Percentiles rank a stretch among this genome's conserved stretches.
These are phyloP conservation scores for Talaromyces albobiverticillius DNA, from an alignment of 2,329 filamentous ascomycete genomes.

Conservation along the genomic window DNA sequence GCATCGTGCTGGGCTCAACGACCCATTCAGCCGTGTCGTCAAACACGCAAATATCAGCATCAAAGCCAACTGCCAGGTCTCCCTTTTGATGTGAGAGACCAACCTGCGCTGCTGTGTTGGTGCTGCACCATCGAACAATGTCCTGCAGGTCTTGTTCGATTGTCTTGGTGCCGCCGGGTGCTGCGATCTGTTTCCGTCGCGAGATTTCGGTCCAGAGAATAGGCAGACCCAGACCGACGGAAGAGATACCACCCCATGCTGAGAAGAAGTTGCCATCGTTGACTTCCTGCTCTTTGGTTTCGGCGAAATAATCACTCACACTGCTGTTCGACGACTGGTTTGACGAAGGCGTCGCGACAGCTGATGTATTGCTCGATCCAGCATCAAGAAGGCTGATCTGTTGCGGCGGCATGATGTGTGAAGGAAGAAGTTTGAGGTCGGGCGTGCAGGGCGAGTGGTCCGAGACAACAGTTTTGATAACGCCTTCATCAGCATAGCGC, in stretches of 20 bases:
- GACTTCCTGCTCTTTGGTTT: conserved; percentile 31
- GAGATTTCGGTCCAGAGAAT: conserved; percentile 80
- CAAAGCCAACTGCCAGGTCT: conserved; percentile 74
- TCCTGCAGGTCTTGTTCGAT: conserved; percentile 63
- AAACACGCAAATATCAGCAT: conserved; percentile 89
- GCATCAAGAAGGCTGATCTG: neutral
- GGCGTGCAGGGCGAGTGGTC: conserved; percentile 97
- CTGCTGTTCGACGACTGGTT: conserved; percentile 11
- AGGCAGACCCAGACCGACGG: conserved; percentile 85
- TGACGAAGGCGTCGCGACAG: conserved; percentile 10
- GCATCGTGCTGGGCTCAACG: conserved; percentile 73
- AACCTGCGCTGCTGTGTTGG: conserved; percentile 84
- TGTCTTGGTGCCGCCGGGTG: conserved; percentile 30
- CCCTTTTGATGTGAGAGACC: conserved; percentile 80
- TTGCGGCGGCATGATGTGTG: conserved; percentile 53
- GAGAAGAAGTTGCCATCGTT: conserved; percentile 81
- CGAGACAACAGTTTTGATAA: conserved; percentile 87
- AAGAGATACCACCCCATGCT: conserved; percentile 94
- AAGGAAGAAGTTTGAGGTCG: conserved; percentile 82
- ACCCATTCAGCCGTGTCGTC: conserved; percentile 79
- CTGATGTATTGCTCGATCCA: conserved; percentile 19
- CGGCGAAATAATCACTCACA: conserved; percentile 20
- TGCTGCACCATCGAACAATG: conserved; percentile 79
- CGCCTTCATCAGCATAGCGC: conserved; percentile 61
- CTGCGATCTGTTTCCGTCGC: conserved; percentile 52